A percentile compares a stretch with the other conserved stretches of the same genome.
phyloP scores from a whole-genome alignment of 805 yeast genomes.

The Blastobotrys peoriensis region DNA sequence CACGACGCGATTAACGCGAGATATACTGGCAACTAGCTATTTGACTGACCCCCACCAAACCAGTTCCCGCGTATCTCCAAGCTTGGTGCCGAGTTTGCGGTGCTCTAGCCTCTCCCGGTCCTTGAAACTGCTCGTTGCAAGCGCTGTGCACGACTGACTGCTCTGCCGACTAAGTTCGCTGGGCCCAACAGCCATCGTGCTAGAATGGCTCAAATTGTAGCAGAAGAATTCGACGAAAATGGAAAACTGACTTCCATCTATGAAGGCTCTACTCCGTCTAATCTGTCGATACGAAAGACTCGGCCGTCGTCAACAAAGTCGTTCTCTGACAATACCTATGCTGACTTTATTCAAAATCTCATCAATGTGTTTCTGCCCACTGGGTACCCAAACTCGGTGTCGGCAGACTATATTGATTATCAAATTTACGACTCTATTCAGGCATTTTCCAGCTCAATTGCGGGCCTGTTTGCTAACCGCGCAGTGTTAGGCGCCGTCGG shows the following conservation, averaged over 20 bases:
- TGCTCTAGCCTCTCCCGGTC: too few relatives aligned
- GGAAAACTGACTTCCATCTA: slow-evolving; percentile 18
- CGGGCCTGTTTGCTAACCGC: slow-evolving; percentile 30
- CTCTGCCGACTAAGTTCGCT: too few relatives aligned
- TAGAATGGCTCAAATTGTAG: too few relatives aligned
- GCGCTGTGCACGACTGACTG: too few relatives aligned
- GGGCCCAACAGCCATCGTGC: too few relatives aligned
- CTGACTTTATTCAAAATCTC: slow-evolving; percentile 19
- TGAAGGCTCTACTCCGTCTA: slow-evolving; percentile 13
- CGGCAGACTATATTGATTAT: slow-evolving; percentile 28
- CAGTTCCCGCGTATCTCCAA: too few relatives aligned
- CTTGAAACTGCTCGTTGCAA: too few relatives aligned
- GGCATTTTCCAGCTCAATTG: slow-evolving; percentile 32
- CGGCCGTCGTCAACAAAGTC: background rate
- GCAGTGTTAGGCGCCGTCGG: slow-evolving; percentile 33
- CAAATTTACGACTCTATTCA: slow-evolving; percentile 34
- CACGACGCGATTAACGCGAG: too few relatives aligned
- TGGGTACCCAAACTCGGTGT: slow-evolving; percentile 32
- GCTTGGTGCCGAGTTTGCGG: too few relatives aligned
- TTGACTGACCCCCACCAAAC: too few relatives aligned
- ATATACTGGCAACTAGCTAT: too few relatives aligned
- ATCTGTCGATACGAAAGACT: slow-evolving; percentile 5
- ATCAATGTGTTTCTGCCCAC: slow-evolving; percentile 32
- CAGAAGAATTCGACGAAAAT: slow-evolving; percentile 19
- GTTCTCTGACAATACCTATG: background rate